Conservation (phyloP, 169 alveolate genomes). For the Theileria equi region DNA sequence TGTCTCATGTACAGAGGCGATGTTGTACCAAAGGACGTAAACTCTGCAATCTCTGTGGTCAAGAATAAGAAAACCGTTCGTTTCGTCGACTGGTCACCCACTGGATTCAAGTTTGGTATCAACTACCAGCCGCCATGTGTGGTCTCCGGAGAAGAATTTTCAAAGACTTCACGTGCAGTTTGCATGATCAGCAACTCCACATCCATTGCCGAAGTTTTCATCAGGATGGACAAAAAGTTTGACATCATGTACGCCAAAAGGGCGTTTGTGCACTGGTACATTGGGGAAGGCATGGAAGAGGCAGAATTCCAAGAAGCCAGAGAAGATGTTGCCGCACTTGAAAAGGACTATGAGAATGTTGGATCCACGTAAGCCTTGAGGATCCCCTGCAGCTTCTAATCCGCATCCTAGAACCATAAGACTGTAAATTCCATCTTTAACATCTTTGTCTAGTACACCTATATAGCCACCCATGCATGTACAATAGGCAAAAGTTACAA, state of each 20-base stretch:
- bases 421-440: not conserved
- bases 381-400: not conserved
- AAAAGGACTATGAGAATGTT: slow-evolving; percentile 87
- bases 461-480: not conserved
- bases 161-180: slow-evolving; percentile 91
- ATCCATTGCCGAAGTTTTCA: slow-evolving; percentile 92
- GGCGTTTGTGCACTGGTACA: slow-evolving; percentile 96
- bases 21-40: slow-evolving; percentile 92
- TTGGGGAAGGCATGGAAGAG: slow-evolving; percentile 96
- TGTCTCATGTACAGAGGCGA: slow-evolving; percentile 92
- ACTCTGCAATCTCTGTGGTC: slow-evolving; percentile 88
- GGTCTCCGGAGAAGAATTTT: slow-evolving; percentile 94
- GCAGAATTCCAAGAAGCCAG: slow-evolving; percentile 93
- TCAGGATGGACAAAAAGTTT: slow-evolving; percentile 89
- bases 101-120: slow-evolving; percentile 94
- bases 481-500: not conserved
- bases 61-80: slow-evolving; percentile 89
- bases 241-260: slow-evolving; percentile 92
- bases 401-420: not conserved
- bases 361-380: slow-evolving; percentile 13
- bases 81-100: slow-evolving; percentile 96
- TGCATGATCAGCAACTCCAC: slow-evolving; percentile 94
- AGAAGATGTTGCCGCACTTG: slow-evolving; percentile 94
- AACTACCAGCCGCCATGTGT: slow-evolving; percentile 95
- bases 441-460: not conserved